Percentiles rank a stretch among this genome's conserved stretches.
Evolutionary conservation across 495 filamentous ascomycete species (phyloP).

Genomic region (Pyrenopolyporus hunteri): DNA sequence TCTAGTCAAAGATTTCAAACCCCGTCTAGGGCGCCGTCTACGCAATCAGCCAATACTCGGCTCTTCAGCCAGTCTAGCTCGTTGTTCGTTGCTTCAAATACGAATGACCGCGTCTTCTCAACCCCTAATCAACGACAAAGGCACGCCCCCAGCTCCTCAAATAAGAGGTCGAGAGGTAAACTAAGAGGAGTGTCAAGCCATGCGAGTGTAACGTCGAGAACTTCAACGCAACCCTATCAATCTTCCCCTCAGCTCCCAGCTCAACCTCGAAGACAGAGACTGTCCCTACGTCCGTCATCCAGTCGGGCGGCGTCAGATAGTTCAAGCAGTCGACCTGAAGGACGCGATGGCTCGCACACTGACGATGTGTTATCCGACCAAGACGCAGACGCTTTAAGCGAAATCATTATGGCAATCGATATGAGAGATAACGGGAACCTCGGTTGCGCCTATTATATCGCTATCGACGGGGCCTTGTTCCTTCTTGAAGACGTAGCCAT

Average conservation of each 20-base stretch:
- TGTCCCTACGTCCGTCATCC: constrained; percentile 33
- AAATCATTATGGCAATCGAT: constrained; percentile 86
- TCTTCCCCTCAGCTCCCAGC: constrained; percentile 41
- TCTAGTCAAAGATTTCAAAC: constrained; percentile 24
- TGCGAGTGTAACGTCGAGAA: background rate
- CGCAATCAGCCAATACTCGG: constrained; percentile 6
- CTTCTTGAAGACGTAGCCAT: constrained; percentile 81
- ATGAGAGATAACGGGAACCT: constrained; percentile 68
- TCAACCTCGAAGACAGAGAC: constrained; percentile 32
- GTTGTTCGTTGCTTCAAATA: constrained; percentile 12
- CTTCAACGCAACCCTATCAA: constrained; percentile 1
- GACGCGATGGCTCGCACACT: background rate
- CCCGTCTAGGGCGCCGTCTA: constrained; percentile 16
- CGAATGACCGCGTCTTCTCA: constrained; percentile 24
- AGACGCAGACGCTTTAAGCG: constrained; percentile 67
- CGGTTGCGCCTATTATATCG: constrained; percentile 87
- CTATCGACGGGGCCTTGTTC: constrained; percentile 73
- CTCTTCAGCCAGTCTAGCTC: constrained; percentile 26
- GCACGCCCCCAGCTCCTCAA: constrained; percentile 16
- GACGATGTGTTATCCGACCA: constrained; percentile 39
- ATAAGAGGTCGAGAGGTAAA: constrained; percentile 8
- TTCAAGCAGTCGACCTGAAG: constrained; percentile 10
- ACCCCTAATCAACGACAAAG: constrained; percentile 14
- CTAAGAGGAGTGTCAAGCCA: constrained; percentile 14
- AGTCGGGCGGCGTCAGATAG: constrained; percentile 18